These are phyloP conservation scores for Paraglomus occultum DNA, from an alignment of 192 early-diverging fungal genomes.

Conservation along the genomic window DNA sequence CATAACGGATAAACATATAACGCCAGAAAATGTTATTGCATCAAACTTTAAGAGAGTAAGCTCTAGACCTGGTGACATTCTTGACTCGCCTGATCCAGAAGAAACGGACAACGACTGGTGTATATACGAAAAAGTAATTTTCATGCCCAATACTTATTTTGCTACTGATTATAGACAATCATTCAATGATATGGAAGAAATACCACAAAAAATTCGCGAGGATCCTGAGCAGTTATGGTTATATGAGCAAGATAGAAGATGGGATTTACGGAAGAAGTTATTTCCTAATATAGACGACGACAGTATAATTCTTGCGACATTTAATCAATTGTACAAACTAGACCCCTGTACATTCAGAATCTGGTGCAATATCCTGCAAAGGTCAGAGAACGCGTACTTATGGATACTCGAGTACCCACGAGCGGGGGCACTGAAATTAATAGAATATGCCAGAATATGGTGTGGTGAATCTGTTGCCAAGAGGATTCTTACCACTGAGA, in stretches of 20 bases:
- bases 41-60: neutral
- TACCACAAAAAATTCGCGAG: slow-evolving; percentile 34
- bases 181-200: slow-evolving; percentile 77
- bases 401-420: slow-evolving; percentile 93
- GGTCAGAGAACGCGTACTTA: slow-evolving; percentile 79
- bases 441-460: slow-evolving; percentile 68
- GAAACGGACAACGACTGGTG: slow-evolving; percentile 59
- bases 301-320: slow-evolving; percentile 91
- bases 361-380: slow-evolving; percentile 80
- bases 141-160: slow-evolving; percentile 92
- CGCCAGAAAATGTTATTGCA: slow-evolving; percentile 48
- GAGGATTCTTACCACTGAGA: slow-evolving; percentile 84
- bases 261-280: slow-evolving; percentile 81
- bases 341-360: slow-evolving; percentile 83
- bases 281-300: slow-evolving; percentile 82
- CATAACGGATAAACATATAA: slow-evolving; percentile 73
- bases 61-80: slow-evolving; percentile 4
- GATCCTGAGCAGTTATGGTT: slow-evolving; percentile 59
- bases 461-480: slow-evolving; percentile 71
- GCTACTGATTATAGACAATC: slow-evolving; percentile 93
- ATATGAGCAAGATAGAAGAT: slow-evolving; percentile 75
- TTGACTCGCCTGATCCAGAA: slow-evolving; percentile 52
- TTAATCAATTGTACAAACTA: slow-evolving; percentile 95
- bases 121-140: slow-evolving; percentile 86
- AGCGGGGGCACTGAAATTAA: slow-evolving; percentile 77